Percentiles rank a stretch among this genome's conserved stretches.
phyloP scores from a whole-genome alignment of 805 yeast genomes.

The Pichia rugopelliculosa region DNA sequence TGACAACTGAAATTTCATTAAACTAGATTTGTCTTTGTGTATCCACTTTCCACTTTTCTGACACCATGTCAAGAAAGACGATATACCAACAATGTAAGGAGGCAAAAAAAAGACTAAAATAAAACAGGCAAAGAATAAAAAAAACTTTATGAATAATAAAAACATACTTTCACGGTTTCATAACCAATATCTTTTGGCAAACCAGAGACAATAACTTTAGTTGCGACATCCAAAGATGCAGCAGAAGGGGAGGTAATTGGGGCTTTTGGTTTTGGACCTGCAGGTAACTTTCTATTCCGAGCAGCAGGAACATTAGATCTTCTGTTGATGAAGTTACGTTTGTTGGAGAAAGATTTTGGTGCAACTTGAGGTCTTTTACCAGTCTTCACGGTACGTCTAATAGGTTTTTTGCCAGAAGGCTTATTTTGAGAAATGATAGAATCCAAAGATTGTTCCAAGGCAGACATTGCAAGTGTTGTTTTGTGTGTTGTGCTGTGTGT shows the following conservation, averaged over 20 bases:
- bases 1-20: background rate
- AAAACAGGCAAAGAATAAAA: background rate
- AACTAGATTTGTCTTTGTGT: background rate
- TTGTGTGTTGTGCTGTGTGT: background rate
- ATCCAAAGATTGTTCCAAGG: conserved; percentile 89
- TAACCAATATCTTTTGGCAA: conserved; percentile 77
- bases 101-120: background rate
- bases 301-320: conserved; percentile 17
- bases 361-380: conserved; percentile 17
- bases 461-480: conserved; percentile 45
- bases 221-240: conserved; percentile 41
- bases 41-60: background rate
- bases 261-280: background rate
- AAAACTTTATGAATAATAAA: background rate
- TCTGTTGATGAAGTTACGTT: conserved; percentile 16
- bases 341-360: conserved; percentile 21
- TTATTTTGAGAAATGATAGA: conserved; percentile 69
- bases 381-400: conserved; percentile 13
- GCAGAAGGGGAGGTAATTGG: background rate
- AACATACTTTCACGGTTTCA: conserved; percentile 30
- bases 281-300: background rate
- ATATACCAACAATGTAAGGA: background rate
- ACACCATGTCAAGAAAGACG: background rate
- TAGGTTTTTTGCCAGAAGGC: conserved; percentile 14
- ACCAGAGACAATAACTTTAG: conserved; percentile 64